Evolutionary conservation across 1,284 basidiomycete species (phyloP), one percentile per base, ranked within the genome.

Genomic region (Pseudozyma sp.): DNA sequence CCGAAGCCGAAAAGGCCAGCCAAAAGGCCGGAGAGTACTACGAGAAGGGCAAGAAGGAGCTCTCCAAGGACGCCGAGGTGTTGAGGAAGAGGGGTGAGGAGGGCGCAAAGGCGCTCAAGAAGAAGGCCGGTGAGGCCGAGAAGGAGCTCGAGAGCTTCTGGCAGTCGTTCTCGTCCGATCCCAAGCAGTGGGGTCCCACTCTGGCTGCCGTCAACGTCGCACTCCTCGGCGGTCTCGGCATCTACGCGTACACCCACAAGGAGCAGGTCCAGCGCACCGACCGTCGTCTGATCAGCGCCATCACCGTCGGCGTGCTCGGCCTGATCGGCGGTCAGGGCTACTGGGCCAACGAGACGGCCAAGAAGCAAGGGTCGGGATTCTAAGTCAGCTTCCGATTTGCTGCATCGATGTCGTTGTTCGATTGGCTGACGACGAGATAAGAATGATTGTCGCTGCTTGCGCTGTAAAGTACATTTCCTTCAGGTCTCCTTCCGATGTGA

Each of bases 201-300:
- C 79, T 84, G 31, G 78, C 78, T 48, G 78, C 73, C n/a, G 71
- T 80, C 62, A 83, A 84, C 67, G 75, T 74, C 17, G 80, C 75
- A 8, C 43, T 83, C 6, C 71, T 84, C 19, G 81, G 78, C 44
- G 80, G 81, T 31, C 53, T 81, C 39, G 81, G 82, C 33, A 53
- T 80, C 61, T 81, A 75, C 56, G 82, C 78, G 13, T 84, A 83
- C 81, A 73, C 68, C 39, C 72, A 81, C 72, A 68, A 73, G 69
- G 75, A 79, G 46, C 50, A 82, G 54, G 70, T 75, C 34, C 57
- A 75, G 53, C 54, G 67, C 14, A 78, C 72, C 65, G 82, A 84
- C 68, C 60, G 71, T 24, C 56, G 75, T 24, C 51, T 83, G n/a
- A 31, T 84, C 33, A 73, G 63, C 43, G 80, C 81, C 33, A 64